These are phyloP conservation scores for Entomortierella beljakovae DNA, from an alignment of 192 early-diverging fungal species.

Conservation along the genomic window DNA sequence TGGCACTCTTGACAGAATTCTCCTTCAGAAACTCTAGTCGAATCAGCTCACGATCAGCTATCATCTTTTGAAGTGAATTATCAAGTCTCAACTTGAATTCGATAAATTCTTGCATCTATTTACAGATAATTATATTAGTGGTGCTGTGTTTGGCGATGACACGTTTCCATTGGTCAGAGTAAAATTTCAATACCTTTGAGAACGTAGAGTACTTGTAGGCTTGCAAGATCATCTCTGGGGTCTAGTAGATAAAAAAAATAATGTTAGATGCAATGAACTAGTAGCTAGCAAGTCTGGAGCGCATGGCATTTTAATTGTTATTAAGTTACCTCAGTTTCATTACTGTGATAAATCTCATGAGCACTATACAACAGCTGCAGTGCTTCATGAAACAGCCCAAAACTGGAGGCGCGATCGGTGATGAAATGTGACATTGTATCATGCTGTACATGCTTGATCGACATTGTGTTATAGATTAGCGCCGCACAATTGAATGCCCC, in stretches of 20 bases:
- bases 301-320: not conserved
- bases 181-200: conserved; percentile 72
- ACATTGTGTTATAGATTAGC: conserved; percentile 75
- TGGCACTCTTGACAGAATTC: conserved; percentile 58
- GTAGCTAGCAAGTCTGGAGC: too few species aligned
- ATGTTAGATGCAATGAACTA: too few species aligned
- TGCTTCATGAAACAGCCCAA: conserved; percentile 65
- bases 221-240: conserved; percentile 88
- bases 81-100: conserved; percentile 80
- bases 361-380: conserved; percentile 66
- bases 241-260: conserved; percentile 61
- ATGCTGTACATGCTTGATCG: conserved; percentile 92
- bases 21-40: conserved; percentile 71
- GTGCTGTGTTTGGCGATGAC: too few species aligned
- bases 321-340: conserved; percentile 77
- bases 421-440: conserved; percentile 88
- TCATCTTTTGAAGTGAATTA: conserved; percentile 79
- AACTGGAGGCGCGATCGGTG: conserved; percentile 66
- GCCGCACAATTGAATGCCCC: conserved; percentile 71
- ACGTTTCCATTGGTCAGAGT: too few species aligned
- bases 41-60: conserved; percentile 72
- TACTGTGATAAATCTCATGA: conserved; percentile 80
- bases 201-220: conserved; percentile 88
- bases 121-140: too few species aligned
- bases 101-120: conserved; percentile 88